Evolutionary conservation across 805 yeast species (phyloP), one percentile per base, ranked within the genome.

Genomic region (Saccharomycopsis olivae): DNA sequence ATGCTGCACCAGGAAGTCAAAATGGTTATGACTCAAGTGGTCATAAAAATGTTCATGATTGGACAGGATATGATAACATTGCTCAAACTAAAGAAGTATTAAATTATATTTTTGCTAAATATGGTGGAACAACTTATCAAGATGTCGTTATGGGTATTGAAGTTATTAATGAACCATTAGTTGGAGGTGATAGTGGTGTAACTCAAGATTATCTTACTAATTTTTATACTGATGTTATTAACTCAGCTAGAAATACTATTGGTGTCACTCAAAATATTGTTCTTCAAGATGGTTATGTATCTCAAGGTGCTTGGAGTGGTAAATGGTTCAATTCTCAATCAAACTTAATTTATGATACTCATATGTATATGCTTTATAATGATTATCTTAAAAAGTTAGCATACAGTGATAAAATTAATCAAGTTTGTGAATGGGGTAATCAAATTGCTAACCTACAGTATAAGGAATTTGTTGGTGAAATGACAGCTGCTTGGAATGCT

Each of bases 11-110:
- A 8, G 92, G 89, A 1, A 77, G 88, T 2, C 94, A 84, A 53
- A 84, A 84, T 56, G 94, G 94, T 11, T 83, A 82, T 62, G 89
- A 83, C 52, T 83, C 81, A 51, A 75, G 84, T 6, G 94, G 94
- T 1, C 59, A 70, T 20, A 64, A 86, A 51, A 73, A 65, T 35
- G 48, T 49, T n/a, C 51, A 64, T 15, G 59, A 58, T 5, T 72
- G 76, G 75, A 61, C 59, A 38, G 44, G 46, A 0, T 62, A 64
- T 17, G 53, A 58, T 31, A 68, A 75, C 44, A 61, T 66, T 30
- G 58, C 66, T 14, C 47, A 73, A 29, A 72, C 86, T 2, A 56
- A 66, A 38, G 59, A 68, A 15, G 71, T 73, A 1, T 61, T 79
- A 56, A 52, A 67, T 18, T 57, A 63, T 29, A 67, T 81, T 32